Conservation (phyloP, 139 green algal genomes). For the Volvox reticuliferus region DNA sequence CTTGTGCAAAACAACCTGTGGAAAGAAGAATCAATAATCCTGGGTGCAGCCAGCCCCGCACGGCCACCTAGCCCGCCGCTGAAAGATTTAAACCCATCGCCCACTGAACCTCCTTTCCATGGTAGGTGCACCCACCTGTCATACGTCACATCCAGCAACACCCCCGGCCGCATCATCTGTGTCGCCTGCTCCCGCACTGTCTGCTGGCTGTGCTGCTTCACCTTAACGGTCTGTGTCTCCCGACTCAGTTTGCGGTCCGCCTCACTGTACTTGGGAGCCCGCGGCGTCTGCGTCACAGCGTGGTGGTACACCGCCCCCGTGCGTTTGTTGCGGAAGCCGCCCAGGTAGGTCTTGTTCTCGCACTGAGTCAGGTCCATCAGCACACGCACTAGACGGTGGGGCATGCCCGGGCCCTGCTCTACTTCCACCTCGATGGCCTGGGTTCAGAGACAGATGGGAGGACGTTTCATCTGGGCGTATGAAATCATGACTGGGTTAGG, state of each 20-base stretch:
- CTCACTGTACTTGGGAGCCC: slow-evolving; percentile 56
- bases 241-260: slow-evolving; percentile 70
- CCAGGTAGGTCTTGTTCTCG: slow-evolving; percentile 74
- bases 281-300: slow-evolving; percentile 71
- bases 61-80: too few species aligned
- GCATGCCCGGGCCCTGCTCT: slow-evolving; percentile 59
- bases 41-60: too few species aligned
- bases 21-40: too few species aligned
- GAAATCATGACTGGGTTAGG: too few species aligned
- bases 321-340: slow-evolving; percentile 79
- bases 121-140: slow-evolving; percentile 54
- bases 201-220: slow-evolving; percentile 55
- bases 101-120: too few species aligned
- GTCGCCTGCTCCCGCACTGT: slow-evolving; percentile 75
- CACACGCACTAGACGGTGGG: slow-evolving; percentile 67
- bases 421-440: slow-evolving; percentile 77
- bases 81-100: too few species aligned
- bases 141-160: slow-evolving; percentile 70
- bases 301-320: slow-evolving; percentile 81
- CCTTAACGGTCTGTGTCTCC: slow-evolving; percentile 76
- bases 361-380: slow-evolving; percentile 66
- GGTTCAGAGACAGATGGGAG: too few species aligned
- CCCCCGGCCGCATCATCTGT: slow-evolving; percentile 81
- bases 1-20: too few species aligned
- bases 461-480: too few species aligned